Evolutionary conservation across 2,329 filamentous ascomycete species (phyloP), one percentile per base, ranked within the genome.

Genomic region (Botrytis tulipae): DNA sequence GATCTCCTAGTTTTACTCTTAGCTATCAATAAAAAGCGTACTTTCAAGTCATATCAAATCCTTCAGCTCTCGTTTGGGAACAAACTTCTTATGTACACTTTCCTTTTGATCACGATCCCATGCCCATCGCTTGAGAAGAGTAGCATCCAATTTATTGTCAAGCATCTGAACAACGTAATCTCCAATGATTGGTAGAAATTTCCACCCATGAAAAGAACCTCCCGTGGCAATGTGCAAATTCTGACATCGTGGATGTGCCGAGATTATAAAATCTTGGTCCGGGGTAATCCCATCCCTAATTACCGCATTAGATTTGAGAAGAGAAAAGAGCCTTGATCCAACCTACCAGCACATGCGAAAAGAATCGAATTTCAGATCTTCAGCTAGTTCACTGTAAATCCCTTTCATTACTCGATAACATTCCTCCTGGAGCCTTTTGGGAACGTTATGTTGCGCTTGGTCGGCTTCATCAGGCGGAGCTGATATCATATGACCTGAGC

Each of bases 181-280:
- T 5, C 89, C 89, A 75, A 90, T 87, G 37, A 86, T 87, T 0
- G 89, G 89, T 40, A 91, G 82, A 78, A 91, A 90, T 80, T 91
- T 91, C 85, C 87, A 91, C 44, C 87, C 86, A 78, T 91, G 89
- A 75, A 91, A 90, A 20, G 88, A 90, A 1, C 90, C 89, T 20
- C 87, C 89, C 0, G 87, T 87, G 0, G 89, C 89, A 37, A 92
- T 79, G 79, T 87, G 90, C 22, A 92, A 80, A 74, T 87, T 88
- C 76, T 84, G 81, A 9, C 84, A 80, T 74, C 88, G 84, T 3
- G 87, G 85, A 76, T 90, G 85, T 3, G 86, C 84, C 12, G 85
- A 85, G 77, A 91, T 86, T 71, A 91, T 83, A 77, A 89, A 89
- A 78, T 91, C 88, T 80, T 91, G 88, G 14, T 86, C 88, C 0